These are phyloP conservation scores for Amborella trichopoda DNA, from an alignment of 164 flowering plant genomes.

Conservation along the genomic window DNA sequence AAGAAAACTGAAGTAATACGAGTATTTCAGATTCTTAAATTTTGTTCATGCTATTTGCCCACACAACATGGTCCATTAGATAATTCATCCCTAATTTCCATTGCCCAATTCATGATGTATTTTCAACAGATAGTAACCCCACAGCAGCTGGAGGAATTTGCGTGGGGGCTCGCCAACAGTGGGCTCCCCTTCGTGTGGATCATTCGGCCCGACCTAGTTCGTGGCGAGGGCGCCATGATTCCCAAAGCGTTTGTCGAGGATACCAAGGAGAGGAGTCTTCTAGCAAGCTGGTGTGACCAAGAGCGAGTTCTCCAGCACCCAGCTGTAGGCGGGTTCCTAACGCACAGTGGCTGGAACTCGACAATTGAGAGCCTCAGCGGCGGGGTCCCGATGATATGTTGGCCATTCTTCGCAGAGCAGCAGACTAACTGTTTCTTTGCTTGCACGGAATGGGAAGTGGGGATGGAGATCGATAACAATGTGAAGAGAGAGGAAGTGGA, in stretches of 20 bases:
- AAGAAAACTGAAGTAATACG: too few species aligned
- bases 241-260: slow-evolving; percentile 13
- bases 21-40: too few species aligned
- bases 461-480: slow-evolving; percentile 23
- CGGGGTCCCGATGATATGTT: slow-evolving; percentile 33
- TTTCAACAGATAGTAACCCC: too few species aligned
- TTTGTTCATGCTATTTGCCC: too few species aligned
- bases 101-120: too few species aligned
- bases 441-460: slow-evolving; percentile 26
- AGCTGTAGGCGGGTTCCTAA: slow-evolving; percentile 23
- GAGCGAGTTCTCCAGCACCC: slow-evolving; percentile 16
- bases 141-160: too few species aligned
- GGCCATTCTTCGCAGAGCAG: slow-evolving; percentile 33
- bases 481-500: slow-evolving; percentile 16
- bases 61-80: too few species aligned
- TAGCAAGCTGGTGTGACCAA: slow-evolving; percentile 21
- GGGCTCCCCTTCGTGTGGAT: slow-evolving; percentile 55
- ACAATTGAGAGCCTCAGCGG: slow-evolving; percentile 25
- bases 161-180: too few species aligned
- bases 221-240: slow-evolving; percentile 3
- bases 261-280: slow-evolving; percentile 12
- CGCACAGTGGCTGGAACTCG: slow-evolving; percentile 24
- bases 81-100: too few species aligned
- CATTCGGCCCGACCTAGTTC: slow-evolving; percentile 17
- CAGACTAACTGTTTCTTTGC: slow-evolving; percentile 25